These are phyloP conservation scores for Populus trichocarpa DNA, from an alignment of 441 rosid species.

Conservation along the genomic window DNA sequence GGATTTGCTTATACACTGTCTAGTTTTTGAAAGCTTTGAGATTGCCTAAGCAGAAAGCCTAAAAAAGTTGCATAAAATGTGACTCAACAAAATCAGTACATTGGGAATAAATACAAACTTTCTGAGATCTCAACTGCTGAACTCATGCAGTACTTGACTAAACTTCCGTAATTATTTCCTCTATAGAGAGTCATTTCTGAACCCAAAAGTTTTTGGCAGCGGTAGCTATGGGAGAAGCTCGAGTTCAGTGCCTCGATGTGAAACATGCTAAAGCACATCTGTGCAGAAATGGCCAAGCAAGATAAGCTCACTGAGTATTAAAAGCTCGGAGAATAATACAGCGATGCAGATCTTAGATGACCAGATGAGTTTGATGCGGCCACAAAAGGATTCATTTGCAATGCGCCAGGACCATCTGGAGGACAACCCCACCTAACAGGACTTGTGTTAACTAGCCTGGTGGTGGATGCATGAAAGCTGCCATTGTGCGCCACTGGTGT, in stretches of 20 bases:
- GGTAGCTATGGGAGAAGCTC: constrained; percentile 14
- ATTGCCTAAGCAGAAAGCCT: constrained; percentile 29
- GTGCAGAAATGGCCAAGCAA: constrained; percentile 10
- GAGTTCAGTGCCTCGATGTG: constrained; percentile 11
- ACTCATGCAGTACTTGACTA: constrained; percentile 15
- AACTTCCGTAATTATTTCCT: constrained; percentile 20
- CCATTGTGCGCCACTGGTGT: constrained; percentile 19
- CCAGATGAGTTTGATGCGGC: constrained; percentile 30
- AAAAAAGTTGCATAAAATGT: constrained; percentile 27
- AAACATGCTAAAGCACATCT: constrained; percentile 10
- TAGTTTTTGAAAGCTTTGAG: constrained; percentile 23
- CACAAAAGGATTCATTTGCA: constrained; percentile 31
- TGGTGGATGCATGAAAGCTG: constrained; percentile 21
- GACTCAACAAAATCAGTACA: constrained; percentile 14
- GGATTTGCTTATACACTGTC: constrained; percentile 35
- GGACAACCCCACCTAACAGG: constrained; percentile 41
- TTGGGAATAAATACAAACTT: constrained; percentile 23
- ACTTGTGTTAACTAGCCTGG: constrained; percentile 30
- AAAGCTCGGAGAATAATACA: constrained; percentile 37
- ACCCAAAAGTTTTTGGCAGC: constrained; percentile 5
- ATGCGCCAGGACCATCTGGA: constrained; percentile 34
- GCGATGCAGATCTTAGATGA: constrained; percentile 28
- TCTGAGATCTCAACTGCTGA: constrained; percentile 16
- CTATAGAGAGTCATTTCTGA: constrained; percentile 10
- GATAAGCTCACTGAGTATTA: constrained; percentile 21